Percentiles rank a stretch among this genome's conserved stretches.
Conservation (phyloP, 108 stramenopile genomes). For the Aurantiochytrium sp. region DNA sequence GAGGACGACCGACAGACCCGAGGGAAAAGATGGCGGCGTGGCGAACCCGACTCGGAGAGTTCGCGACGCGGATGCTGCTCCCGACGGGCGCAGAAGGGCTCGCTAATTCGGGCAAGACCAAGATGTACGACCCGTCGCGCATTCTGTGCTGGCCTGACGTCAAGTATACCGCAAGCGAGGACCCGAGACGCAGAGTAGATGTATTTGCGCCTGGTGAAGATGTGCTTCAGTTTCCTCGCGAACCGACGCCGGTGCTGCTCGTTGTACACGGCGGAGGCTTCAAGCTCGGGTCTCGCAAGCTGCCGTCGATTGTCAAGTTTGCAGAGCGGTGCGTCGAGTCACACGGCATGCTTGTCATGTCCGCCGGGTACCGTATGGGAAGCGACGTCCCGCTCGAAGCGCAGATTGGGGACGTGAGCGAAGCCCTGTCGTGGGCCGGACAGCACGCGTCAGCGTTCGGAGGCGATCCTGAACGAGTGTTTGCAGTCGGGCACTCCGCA, state of each 20-base stretch:
- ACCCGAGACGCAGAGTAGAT: background rate
- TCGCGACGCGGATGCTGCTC: too few species aligned
- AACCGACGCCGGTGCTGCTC: background rate
- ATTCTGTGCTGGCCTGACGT: background rate
- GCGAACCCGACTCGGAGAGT: too few species aligned
- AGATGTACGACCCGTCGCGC: too few species aligned
- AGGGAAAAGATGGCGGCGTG: too few species aligned
- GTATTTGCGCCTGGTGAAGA: background rate
- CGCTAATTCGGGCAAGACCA: too few species aligned
- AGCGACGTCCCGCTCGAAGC: background rate
- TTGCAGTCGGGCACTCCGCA: background rate
- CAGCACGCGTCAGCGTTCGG: background rate
- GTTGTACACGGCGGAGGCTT: background rate
- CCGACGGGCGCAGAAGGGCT: too few species aligned
- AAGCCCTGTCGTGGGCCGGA: background rate
- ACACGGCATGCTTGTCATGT: background rate
- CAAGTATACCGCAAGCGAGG: background rate
- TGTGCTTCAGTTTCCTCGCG: background rate
- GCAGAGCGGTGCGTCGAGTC: background rate
- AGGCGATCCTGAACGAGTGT: background rate
- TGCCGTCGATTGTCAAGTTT: background rate
- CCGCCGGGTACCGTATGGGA: background rate
- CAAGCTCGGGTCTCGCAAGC: background rate
- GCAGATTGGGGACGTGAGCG: background rate
- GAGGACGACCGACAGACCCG: too few species aligned